Evolutionary conservation across 2,329 filamentous ascomycete genomes (phyloP).

Genomic region (Colletotrichum theobromicola): DNA sequence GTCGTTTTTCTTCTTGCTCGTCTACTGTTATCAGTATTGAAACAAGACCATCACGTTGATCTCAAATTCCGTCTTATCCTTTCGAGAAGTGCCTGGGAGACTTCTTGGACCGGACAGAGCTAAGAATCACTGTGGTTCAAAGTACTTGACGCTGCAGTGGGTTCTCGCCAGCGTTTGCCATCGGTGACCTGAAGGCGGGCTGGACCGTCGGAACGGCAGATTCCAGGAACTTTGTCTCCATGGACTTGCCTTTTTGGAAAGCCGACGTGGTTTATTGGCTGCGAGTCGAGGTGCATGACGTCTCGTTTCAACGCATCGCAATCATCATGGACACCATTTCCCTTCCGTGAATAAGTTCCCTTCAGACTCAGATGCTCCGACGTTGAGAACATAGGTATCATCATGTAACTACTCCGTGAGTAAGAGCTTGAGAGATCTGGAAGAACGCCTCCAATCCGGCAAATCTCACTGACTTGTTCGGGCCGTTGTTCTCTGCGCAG

Average conservation of each 20-base stretch:
- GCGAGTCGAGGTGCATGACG: background rate
- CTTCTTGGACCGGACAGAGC: background rate
- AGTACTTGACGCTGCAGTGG: background rate
- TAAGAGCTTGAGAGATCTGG: background rate
- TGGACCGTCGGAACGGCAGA: background rate
- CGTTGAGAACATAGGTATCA: background rate
- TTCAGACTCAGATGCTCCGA: background rate
- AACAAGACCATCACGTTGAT: background rate
- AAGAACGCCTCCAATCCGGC: background rate
- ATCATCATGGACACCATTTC: background rate
- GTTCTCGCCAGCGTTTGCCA: fast-evolving
- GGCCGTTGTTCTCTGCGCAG: background rate
- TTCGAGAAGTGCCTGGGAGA: background rate
- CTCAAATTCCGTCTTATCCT: background rate
- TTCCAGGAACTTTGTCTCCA: background rate
- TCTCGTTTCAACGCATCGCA: fast-evolving
- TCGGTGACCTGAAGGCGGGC: background rate
- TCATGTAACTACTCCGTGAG: background rate
- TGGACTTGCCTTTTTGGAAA: background rate
- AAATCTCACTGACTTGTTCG: background rate
- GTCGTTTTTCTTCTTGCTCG: background rate
- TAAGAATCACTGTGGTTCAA: background rate
- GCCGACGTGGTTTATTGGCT: background rate
- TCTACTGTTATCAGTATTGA: background rate
- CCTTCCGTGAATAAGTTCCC: background rate